Conservation (phyloP, 192 early-diverging fungal species). For the Jimgerdemannia lactiflua region DNA sequence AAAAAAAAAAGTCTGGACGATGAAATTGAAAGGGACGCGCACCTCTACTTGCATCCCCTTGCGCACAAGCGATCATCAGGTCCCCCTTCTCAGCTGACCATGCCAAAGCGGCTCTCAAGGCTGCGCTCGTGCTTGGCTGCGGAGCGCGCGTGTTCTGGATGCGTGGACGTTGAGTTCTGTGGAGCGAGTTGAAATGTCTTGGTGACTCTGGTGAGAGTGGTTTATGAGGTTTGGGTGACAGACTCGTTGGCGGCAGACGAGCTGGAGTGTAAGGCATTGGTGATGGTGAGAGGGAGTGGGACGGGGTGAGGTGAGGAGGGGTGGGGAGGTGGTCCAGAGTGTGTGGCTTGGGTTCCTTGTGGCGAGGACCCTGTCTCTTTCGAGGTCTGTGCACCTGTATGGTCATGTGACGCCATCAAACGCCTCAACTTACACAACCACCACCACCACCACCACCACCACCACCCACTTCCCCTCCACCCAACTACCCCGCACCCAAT, state of each 20-base stretch:
- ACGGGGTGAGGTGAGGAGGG: background rate
- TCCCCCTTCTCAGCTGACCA: constrained; percentile 20
- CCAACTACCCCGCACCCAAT: constrained; percentile 26
- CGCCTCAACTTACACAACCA: too few species aligned
- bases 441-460: too few species aligned
- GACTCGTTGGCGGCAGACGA: background rate
- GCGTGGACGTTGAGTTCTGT: background rate
- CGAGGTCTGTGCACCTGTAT: too few species aligned
- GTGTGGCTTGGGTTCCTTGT: too few species aligned
- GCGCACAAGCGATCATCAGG: constrained; percentile 21
- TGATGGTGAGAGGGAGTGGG: too few species aligned
- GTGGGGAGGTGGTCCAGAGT: background rate
- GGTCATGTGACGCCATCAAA: too few species aligned
- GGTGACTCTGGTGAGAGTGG: too few species aligned
- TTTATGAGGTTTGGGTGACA: too few species aligned
- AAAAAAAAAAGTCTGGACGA: too few species aligned
- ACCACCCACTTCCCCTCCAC: background rate
- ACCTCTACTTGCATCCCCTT: constrained; percentile 25
- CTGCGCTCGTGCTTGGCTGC: background rate
- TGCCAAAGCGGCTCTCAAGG: background rate
- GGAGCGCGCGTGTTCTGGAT: background rate
- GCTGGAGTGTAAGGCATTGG: background rate
- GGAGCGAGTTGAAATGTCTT: background rate
- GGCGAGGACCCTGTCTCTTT: too few species aligned
- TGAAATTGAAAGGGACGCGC: background rate